phyloP scores from a whole-genome alignment of 2,329 filamentous ascomycete species.

The Colletotrichum sp. region DNA sequence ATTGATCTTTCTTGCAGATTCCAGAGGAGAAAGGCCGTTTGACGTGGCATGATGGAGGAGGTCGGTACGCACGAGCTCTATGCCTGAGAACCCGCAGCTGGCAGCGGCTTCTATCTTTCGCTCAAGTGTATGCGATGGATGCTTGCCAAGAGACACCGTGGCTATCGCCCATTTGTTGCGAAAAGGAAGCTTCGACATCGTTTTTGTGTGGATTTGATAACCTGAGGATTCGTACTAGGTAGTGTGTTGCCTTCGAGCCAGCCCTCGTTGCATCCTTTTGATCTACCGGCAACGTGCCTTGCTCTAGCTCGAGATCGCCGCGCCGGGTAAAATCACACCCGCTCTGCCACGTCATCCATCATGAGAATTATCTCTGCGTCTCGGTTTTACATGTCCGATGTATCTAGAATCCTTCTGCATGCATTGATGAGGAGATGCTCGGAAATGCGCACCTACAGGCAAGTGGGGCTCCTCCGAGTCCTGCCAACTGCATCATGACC shows the following conservation, averaged over 20 bases:
- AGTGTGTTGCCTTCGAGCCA: not conserved
- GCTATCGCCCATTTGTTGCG: not conserved
- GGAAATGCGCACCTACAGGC: not conserved
- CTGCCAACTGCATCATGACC: not conserved
- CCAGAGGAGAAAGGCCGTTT: not conserved
- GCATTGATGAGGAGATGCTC: not conserved
- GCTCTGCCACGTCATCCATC: not conserved
- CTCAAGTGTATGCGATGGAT: not conserved
- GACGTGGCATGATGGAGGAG: not conserved
- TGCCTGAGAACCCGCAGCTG: not conserved
- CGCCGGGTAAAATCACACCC: not conserved
- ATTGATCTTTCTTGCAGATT: not conserved
- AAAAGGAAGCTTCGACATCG: not conserved
- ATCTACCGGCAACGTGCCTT: not conserved
- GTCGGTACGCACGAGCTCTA: not conserved
- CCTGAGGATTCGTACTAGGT: not conserved
- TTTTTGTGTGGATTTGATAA: fast-evolving
- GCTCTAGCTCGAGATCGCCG: not conserved
- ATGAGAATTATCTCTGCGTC: fast-evolving
- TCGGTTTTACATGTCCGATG: not conserved
- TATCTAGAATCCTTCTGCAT: not conserved
- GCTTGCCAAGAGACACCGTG: not conserved
- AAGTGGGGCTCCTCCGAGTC: not conserved
- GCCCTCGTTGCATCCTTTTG: not conserved
- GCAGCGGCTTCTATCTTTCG: not conserved